phyloP scores from a whole-genome alignment of 2,329 filamentous ascomycete species.

The Colletotrichum liaoningense region DNA sequence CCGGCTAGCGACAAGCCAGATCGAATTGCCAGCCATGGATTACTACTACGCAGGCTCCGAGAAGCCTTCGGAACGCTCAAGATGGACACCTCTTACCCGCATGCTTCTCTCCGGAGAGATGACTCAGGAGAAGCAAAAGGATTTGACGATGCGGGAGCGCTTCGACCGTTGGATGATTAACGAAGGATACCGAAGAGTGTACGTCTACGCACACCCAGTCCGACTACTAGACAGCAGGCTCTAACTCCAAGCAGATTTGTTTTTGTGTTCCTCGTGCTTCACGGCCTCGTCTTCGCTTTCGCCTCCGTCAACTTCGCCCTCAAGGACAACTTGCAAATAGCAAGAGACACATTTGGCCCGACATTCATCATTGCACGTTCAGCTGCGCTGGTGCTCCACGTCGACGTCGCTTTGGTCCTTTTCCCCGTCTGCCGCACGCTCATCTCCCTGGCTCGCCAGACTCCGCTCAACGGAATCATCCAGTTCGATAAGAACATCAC shows the following conservation, averaged over 20 bases:
- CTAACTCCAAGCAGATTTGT: conserved; percentile 70
- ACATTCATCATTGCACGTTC: conserved; percentile 83
- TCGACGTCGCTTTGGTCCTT: conserved; percentile 83
- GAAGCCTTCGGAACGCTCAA: conserved; percentile 75
- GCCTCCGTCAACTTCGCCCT: conserved; percentile 83
- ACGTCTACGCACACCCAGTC: conserved; percentile 48
- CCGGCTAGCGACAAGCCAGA: conserved; percentile 31
- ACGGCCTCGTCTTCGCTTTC: conserved; percentile 82
- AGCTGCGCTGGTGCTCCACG: conserved; percentile 81
- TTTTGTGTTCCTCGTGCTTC: conserved; percentile 77
- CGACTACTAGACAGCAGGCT: neutral
- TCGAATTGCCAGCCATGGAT: conserved; percentile 44
- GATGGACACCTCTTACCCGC: conserved; percentile 85
- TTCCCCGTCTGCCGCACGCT: conserved; percentile 87
- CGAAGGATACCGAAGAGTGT: conserved; percentile 85
- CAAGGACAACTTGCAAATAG: conserved; percentile 77
- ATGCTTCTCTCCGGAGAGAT: conserved; percentile 88
- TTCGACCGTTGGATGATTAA: conserved; percentile 92
- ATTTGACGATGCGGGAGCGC: conserved; percentile 75
- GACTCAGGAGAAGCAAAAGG: conserved; percentile 77
- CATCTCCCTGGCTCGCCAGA: conserved; percentile 83
- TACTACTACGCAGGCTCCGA: conserved; percentile 48
- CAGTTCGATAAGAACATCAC: conserved; percentile 92
- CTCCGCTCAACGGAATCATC: conserved; percentile 85
- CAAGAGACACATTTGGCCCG: conserved; percentile 77